Conservation (phyloP, 2,329 filamentous ascomycete genomes). For the Sclerotinia borealis region DNA sequence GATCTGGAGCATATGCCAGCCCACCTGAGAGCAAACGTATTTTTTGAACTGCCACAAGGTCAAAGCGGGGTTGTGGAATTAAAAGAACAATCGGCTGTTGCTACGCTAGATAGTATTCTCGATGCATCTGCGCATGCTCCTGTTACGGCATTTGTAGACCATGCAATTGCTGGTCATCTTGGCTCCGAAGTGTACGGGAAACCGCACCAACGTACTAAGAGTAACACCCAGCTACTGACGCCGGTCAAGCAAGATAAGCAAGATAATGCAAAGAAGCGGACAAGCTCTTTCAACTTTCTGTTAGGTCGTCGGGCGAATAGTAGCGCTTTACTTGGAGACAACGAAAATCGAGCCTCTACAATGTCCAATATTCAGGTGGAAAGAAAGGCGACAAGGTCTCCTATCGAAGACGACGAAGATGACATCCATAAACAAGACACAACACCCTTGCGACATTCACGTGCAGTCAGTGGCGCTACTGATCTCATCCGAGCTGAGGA, state of each 20-base stretch:
- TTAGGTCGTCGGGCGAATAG: slow-evolving; percentile 24
- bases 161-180: slow-evolving; percentile 71
- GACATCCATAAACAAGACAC: slow-evolving; percentile 22
- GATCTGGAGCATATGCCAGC: slow-evolving; percentile 60
- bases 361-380: slow-evolving; percentile 23
- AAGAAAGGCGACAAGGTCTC: slow-evolving; percentile 15
- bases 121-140: slow-evolving; percentile 84
- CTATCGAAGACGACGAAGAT: slow-evolving; percentile 25
- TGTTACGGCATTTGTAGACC: slow-evolving; percentile 86
- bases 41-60: slow-evolving; percentile 68
- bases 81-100: slow-evolving; percentile 76
- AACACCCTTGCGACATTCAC: slow-evolving; percentile 18
- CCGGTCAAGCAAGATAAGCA: slow-evolving; percentile 18
- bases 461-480: slow-evolving; percentile 15
- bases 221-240: slow-evolving; percentile 34
- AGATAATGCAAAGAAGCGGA: slow-evolving; percentile 37
- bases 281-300: slow-evolving; percentile 44
- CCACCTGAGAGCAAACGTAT: slow-evolving; percentile 83
- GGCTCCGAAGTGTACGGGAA: slow-evolving; percentile 69
- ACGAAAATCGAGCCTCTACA: slow-evolving; percentile 20
- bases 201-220: slow-evolving; percentile 47
- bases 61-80: slow-evolving; percentile 47
- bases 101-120: slow-evolving; percentile 84
- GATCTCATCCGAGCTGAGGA: slow-evolving; percentile 15
- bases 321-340: slow-evolving; percentile 20